phyloP scores from a whole-genome alignment of 352 stramenopile genomes.

The Phytophthora boehmeriae region DNA sequence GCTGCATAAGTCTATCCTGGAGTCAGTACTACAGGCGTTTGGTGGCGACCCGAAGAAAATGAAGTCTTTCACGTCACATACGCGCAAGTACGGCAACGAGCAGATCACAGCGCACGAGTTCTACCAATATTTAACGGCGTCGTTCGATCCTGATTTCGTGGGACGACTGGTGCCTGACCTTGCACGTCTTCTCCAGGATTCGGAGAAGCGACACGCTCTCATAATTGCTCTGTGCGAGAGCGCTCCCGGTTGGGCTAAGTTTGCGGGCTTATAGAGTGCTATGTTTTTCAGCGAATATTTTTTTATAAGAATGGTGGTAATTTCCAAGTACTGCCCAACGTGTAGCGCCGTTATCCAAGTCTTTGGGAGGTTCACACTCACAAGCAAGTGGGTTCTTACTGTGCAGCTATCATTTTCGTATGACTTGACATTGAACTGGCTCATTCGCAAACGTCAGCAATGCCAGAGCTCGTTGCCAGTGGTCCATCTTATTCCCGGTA shows the following conservation, averaged over 20 bases:
- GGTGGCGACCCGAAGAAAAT: conserved; percentile 81
- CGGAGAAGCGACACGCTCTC: conserved; percentile 83
- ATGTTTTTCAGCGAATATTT: too few relatives aligned
- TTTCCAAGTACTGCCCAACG: too few relatives aligned
- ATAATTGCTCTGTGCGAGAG: conserved; percentile 87
- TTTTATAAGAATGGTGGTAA: neutral
- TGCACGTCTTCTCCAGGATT: conserved; percentile 82
- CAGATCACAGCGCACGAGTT: conserved; percentile 88
- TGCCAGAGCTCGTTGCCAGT: too few relatives aligned
- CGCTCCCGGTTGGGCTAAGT: conserved; percentile 81
- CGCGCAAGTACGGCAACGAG: conserved; percentile 85
- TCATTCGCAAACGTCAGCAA: too few relatives aligned
- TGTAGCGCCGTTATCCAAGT: too few relatives aligned
- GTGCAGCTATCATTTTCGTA: too few relatives aligned
- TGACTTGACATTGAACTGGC: too few relatives aligned
- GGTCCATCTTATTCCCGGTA: too few relatives aligned
- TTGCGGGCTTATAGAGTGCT: conserved; percentile 70
- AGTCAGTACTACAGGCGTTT: conserved; percentile 77
- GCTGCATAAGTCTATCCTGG: conserved; percentile 85
- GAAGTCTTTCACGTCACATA: conserved; percentile 86
- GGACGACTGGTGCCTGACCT: conserved; percentile 84
- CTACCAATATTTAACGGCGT: conserved; percentile 90
- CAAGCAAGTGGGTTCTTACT: conserved; percentile 1
- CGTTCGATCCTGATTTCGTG: conserved; percentile 89
- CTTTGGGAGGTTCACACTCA: neutral